Percentiles rank a stretch among this genome's conserved stretches.
Conservation (phyloP, 306 rosid genomes). For the Gastrolobium villosum region DNA sequence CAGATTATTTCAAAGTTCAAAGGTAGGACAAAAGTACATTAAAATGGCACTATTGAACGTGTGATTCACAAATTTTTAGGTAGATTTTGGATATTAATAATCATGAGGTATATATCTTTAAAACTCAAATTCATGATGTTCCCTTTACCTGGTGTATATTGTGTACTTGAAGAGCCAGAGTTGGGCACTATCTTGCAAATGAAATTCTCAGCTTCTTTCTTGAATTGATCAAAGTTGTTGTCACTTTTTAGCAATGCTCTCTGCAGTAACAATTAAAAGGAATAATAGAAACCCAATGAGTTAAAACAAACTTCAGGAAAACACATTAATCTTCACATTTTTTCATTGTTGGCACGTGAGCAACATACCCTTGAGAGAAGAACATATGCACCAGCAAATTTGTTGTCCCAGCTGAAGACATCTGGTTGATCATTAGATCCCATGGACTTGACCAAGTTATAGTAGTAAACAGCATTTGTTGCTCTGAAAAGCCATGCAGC, state of each 20-base stretch:
- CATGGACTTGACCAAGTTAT: conserved; percentile 65
- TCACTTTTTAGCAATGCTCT: conserved; percentile 69
- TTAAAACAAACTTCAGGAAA: background rate
- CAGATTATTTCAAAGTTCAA: background rate
- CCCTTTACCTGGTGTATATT: conserved; percentile 83
- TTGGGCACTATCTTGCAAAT: conserved; percentile 90
- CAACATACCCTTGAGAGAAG: conserved; percentile 80
- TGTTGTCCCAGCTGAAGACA: conserved; percentile 96
- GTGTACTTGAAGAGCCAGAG: conserved; percentile 84
- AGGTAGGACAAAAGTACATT: background rate
- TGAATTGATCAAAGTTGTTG: conserved; percentile 69
- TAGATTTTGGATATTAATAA: background rate
- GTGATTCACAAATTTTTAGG: no score
- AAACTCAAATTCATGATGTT: background rate
- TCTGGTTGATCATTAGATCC: conserved; percentile 85
- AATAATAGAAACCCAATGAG: background rate
- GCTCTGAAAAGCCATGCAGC: conserved; percentile 95
- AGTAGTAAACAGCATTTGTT: conserved; percentile 70
- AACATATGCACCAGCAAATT: conserved; percentile 90
- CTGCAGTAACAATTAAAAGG: conserved; percentile 46
- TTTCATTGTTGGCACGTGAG: conserved; percentile 9
- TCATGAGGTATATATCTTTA: background rate
- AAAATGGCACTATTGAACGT: background rate
- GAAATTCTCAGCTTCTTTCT: conserved; percentile 81
- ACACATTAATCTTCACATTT: conserved; percentile 13